These are phyloP conservation scores for Globisporangium takayamanum DNA, from an alignment of 352 stramenopile genomes.

Conservation along the genomic window DNA sequence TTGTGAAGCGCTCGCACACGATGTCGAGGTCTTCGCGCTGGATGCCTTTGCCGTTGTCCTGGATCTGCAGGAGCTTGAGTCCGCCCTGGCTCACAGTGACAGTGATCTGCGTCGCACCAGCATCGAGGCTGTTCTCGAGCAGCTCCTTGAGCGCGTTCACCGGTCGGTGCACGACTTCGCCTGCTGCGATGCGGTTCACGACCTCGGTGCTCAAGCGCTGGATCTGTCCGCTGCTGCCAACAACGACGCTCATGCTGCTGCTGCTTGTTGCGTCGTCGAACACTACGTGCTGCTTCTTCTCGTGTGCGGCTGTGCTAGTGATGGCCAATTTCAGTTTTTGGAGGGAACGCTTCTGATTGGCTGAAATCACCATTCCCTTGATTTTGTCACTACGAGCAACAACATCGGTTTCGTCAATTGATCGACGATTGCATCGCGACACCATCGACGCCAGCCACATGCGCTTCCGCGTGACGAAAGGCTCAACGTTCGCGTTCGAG, in stretches of 20 bases:
- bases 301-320: too few species aligned
- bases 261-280: neutral
- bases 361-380: slow-evolving; percentile 8
- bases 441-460: slow-evolving; percentile 11
- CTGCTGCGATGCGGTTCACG: slow-evolving; percentile 92
- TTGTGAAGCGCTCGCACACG: slow-evolving; percentile 97
- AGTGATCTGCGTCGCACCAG: slow-evolving; percentile 80
- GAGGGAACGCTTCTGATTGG: slow-evolving; percentile 33
- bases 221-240: slow-evolving; percentile 20
- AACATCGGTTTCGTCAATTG: neutral
- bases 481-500: slow-evolving; percentile 60
- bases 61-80: slow-evolving; percentile 92
- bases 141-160: slow-evolving; percentile 96
- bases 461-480: slow-evolving; percentile 59
- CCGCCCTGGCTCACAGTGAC: slow-evolving; percentile 82
- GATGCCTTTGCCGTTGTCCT: slow-evolving; percentile 94
- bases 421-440: neutral
- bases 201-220: slow-evolving; percentile 86
- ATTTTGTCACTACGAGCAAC: slow-evolving; percentile 3
- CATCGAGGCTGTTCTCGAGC: slow-evolving; percentile 98
- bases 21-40: slow-evolving; percentile 89
- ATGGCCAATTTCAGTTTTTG: slow-evolving; percentile 7
- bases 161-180: slow-evolving; percentile 95
- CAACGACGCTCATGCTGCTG: slow-evolving; percentile 5
- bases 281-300: neutral